phyloP scores from a whole-genome alignment of 2,329 filamentous ascomycete species.

The Xylariaceae sp. region DNA sequence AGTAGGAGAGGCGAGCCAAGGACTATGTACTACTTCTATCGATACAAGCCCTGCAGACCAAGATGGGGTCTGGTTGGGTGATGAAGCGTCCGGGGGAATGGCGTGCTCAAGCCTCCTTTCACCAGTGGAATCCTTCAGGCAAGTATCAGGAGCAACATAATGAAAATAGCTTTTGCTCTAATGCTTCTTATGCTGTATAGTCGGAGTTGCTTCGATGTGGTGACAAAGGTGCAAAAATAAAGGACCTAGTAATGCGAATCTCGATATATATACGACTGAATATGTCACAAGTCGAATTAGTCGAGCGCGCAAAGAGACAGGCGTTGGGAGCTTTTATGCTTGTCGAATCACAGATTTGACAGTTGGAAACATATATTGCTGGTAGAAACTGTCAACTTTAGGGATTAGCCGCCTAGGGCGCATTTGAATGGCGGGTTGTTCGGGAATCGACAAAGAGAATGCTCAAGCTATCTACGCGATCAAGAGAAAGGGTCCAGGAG shows the following conservation, averaged over 20 bases:
- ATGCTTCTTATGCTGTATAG: slow-evolving; percentile 5
- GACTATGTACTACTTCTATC: slow-evolving; percentile 19
- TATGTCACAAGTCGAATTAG: neutral
- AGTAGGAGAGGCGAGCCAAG: slow-evolving; percentile 6
- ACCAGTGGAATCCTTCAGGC: slow-evolving; percentile 17
- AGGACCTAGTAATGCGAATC: too few relatives aligned
- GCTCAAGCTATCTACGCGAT: too few relatives aligned
- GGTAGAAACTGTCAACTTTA: too few relatives aligned
- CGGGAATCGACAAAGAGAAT: too few relatives aligned
- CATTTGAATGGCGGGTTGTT: too few relatives aligned
- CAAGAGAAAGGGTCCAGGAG: neutral
- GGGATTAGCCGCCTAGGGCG: too few relatives aligned
- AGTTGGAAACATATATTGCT: too few relatives aligned
- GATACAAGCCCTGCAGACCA: slow-evolving; percentile 12
- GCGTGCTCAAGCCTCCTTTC: slow-evolving; percentile 28
- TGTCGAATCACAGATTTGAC: too few relatives aligned
- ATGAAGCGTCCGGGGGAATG: slow-evolving; percentile 17
- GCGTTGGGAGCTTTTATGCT: neutral
- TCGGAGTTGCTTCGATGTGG: slow-evolving; percentile 1
- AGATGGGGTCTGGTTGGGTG: slow-evolving; percentile 24
- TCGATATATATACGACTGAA: too few relatives aligned
- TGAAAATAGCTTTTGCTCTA: too few relatives aligned
- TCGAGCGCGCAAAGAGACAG: neutral
- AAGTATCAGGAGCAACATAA: slow-evolving; percentile 10
- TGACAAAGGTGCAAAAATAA: too few relatives aligned